Evolutionary conservation across 345 rosid genomes (phyloP).

Genomic region (Citrus reticulata): DNA sequence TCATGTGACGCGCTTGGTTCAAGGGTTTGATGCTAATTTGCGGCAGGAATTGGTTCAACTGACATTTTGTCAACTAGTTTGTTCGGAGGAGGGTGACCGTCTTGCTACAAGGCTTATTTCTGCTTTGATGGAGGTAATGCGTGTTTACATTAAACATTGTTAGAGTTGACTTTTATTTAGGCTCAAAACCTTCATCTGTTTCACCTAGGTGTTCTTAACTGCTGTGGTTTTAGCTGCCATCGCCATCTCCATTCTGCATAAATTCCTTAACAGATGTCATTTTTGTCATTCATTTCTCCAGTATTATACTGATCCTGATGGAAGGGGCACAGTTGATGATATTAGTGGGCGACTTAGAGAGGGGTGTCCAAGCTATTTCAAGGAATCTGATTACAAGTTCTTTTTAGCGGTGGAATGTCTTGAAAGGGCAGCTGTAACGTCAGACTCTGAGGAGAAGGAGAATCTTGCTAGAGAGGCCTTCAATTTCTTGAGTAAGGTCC

Average conservation of each 20-base stretch:
- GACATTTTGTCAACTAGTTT: slow-evolving; percentile 90
- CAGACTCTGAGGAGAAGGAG: slow-evolving; percentile 68
- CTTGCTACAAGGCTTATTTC: slow-evolving; percentile 86
- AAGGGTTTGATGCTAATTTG: slow-evolving; percentile 65
- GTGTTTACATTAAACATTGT: neutral
- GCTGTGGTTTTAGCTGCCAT: neutral
- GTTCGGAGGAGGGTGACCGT: slow-evolving; percentile 93
- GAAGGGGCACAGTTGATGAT: slow-evolving; percentile 97
- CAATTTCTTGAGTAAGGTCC: slow-evolving; percentile 76
- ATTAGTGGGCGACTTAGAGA: slow-evolving; percentile 75
- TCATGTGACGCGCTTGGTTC: slow-evolving; percentile 79
- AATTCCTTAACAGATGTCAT: slow-evolving; percentile 10
- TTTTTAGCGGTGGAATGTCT: slow-evolving; percentile 97
- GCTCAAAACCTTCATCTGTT: neutral
- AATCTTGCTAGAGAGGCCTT: slow-evolving; percentile 91
- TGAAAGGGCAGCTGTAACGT: slow-evolving; percentile 72
- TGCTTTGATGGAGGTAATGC: slow-evolving; percentile 81
- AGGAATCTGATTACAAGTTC: slow-evolving; percentile 94
- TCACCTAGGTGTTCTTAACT: neutral
- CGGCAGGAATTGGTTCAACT: slow-evolving; percentile 65
- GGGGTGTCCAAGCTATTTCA: slow-evolving; percentile 96
- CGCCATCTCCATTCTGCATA: slow-evolving; percentile 6
- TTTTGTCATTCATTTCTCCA: slow-evolving; percentile 31
- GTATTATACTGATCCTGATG: slow-evolving; percentile 97
- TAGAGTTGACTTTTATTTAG: slow-evolving; percentile 1